Base-by-base conservation (phyloP, 1,284 basidiomycete species). In the Rhodofomes roseus region DNA sequence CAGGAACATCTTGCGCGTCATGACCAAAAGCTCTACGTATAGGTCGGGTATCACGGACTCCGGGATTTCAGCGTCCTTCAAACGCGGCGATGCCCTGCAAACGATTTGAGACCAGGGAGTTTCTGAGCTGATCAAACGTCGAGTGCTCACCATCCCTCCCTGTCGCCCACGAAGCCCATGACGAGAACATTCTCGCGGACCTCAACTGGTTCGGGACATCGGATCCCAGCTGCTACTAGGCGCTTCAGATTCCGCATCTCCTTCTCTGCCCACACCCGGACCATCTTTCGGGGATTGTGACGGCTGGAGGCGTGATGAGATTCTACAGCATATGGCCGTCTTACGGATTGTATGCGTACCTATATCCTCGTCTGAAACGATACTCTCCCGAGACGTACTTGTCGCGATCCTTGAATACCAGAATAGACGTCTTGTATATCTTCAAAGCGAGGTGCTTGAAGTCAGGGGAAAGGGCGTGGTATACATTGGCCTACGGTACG, bases 341-440 rank as follows among this genome's bases (percentile, higher is more conserved):
- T 16, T 44, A 36, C 37, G 22, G 25, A 1, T 29, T 5, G 14
- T 14, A 27, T 4, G 37, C 58, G 31, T 20, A 69, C 71, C 71
- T 89, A 74, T 99, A 99, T 7, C 96, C 96, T 63, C 91, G 85
- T 40, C 94, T 83, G 77, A 99, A 99, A 9, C 97, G 89, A 70
- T 92, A 91, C 72, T 99, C 97, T 53, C 90, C 89, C 0, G 87
- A 85, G 36, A 98, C 95, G 73, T 98, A 98, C 60, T 92, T 90
- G 71, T 97, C 95, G 12, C 97, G 87, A 68, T 98, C 93, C 73
- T 98, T 97, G 81, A 99, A 99, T 9, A 96, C 83, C 8, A 99
- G 85, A 64, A 99, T 99, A 29, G 94, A 96, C 0, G 97, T 99
- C 73, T 99, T 97, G 81, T 96, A 99, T 66, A 99, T 96, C 76